Evolutionary conservation across 179 eudicot species (phyloP).

Genomic region (Actinidia chinensis): DNA sequence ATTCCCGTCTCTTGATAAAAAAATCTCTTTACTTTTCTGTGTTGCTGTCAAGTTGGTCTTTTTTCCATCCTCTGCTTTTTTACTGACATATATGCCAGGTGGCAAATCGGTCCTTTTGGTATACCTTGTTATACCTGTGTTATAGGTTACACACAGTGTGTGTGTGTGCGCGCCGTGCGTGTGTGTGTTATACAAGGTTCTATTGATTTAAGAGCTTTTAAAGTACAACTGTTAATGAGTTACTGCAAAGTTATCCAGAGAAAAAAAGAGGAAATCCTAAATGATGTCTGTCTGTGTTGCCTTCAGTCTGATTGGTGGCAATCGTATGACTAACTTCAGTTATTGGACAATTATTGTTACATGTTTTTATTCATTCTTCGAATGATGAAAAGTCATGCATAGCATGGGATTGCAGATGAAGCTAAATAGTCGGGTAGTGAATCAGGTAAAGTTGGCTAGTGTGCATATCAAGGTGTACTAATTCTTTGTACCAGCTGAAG

Average conservation of each 20-base stretch:
- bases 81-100: not conserved
- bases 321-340: no score
- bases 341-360: no score
- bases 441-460: no score
- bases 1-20: not conserved
- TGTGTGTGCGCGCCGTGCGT: no score
- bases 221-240: not conserved
- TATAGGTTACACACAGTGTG: not conserved
- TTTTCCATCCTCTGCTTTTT: not conserved
- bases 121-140: not conserved
- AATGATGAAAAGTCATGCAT: no score
- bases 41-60: not conserved
- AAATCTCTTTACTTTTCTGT: not conserved
- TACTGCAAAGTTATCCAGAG: not conserved
- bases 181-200: no score
- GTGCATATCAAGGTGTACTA: no score
- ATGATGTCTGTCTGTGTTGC: not conserved
- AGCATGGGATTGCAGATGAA: no score
- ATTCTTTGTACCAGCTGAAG: no score
- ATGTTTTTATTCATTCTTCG: no score
- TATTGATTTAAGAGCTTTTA: not conserved
- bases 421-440: no score
- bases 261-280: not conserved
- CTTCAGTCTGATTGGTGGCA: not conserved
- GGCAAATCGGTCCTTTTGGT: not conserved